These are phyloP conservation scores for Tylopilus balloui DNA, from an alignment of 768 basidiomycete genomes.

Conservation along the genomic window DNA sequence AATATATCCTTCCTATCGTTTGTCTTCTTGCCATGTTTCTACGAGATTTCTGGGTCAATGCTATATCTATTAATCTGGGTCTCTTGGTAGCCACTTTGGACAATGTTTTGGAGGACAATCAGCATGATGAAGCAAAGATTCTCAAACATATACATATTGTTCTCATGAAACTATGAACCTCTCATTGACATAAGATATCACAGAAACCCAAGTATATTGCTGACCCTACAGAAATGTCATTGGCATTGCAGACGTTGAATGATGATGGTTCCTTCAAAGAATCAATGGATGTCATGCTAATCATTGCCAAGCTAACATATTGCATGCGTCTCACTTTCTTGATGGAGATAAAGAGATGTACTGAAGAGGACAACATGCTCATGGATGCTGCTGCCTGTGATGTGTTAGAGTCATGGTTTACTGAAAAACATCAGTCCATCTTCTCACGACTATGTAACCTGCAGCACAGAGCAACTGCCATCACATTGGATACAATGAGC, in stretches of 20 bases:
- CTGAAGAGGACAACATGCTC: neutral
- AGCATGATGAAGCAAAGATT: too few relatives aligned
- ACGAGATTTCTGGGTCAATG: too few relatives aligned
- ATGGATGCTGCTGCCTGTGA: neutral
- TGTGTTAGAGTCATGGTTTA: neutral
- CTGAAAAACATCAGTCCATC: conserved; percentile 2
- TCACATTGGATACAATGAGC: neutral
- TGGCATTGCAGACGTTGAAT: neutral
- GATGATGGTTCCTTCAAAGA: conserved; percentile 19
- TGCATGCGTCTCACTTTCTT: conserved; percentile 10
- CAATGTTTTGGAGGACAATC: too few relatives aligned
- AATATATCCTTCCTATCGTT: conserved; percentile 7
- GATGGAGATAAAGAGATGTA: neutral
- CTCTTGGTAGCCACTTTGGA: too few relatives aligned
- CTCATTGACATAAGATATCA: neutral
- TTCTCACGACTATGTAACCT: conserved; percentile 5
- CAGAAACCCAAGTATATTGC: neutral
- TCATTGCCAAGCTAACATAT: conserved; percentile 8
- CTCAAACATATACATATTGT: conserved; percentile 3
- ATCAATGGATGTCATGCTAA: neutral
- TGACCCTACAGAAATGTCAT: neutral
- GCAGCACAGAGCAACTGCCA: conserved; percentile 1
- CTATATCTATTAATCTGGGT: too few relatives aligned
- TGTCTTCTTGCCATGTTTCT: conserved; percentile 2
- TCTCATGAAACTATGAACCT: conserved; percentile 9